These are phyloP conservation scores for Diplodia seriata DNA, from an alignment of 2,329 filamentous ascomycete genomes.

Conservation along the genomic window DNA sequence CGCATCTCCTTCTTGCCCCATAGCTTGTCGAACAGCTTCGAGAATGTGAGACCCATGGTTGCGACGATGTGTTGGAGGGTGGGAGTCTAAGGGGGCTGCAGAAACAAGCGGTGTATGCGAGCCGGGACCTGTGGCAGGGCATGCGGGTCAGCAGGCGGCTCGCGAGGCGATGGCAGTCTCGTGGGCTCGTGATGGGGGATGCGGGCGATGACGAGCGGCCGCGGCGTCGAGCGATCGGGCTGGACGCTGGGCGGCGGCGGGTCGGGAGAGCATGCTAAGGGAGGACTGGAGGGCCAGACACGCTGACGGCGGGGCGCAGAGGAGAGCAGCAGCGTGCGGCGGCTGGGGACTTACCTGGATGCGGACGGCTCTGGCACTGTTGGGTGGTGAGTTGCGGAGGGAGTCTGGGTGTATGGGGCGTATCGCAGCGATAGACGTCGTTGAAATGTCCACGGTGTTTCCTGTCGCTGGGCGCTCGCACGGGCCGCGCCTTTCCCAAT, in stretches of 20 bases:
- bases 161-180: conserved; percentile 7
- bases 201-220: conserved; percentile 27
- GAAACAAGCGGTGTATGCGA: conserved; percentile 31
- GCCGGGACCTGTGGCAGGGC: conserved; percentile 16
- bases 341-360: conserved; percentile 29
- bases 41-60: conserved; percentile 91
- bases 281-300: conserved; percentile 3
- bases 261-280: conserved; percentile 31
- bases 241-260: conserved; percentile 30
- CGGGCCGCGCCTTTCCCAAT: conserved; percentile 30
- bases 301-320: not conserved
- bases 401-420: conserved; percentile 29
- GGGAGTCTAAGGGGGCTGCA: conserved; percentile 29
- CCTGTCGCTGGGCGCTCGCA: conserved; percentile 31
- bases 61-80: conserved; percentile 48
- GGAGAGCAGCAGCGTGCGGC: not conserved
- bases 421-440: conserved; percentile 32
- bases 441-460: conserved; percentile 34
- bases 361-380: conserved; percentile 10
- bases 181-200: conserved; percentile 5
- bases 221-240: conserved; percentile 27
- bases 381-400: conserved; percentile 27
- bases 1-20: conserved; percentile 99
- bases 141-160: conserved; percentile 17
- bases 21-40: conserved; percentile 97